Evolutionary conservation across 495 filamentous ascomycete species (phyloP).

Genomic region (Penicillium macrosclerotiorum): DNA sequence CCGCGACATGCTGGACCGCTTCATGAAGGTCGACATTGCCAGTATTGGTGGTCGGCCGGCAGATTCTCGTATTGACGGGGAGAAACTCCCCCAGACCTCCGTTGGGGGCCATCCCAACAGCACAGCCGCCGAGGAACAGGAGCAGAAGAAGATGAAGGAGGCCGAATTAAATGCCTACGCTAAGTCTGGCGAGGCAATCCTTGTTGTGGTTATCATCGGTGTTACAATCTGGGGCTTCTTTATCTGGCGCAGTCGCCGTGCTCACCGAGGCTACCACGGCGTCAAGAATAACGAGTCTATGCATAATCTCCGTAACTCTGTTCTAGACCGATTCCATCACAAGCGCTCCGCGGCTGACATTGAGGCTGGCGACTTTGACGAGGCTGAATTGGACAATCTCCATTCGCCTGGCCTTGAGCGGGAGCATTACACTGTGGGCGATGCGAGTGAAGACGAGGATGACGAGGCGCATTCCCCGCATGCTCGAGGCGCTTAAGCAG

Average conservation of each 20-base stretch:
- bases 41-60: slow-evolving; percentile 83
- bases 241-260: slow-evolving; percentile 73
- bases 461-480: slow-evolving; percentile 7
- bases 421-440: slow-evolving; percentile 44
- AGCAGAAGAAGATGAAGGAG: slow-evolving; percentile 73
- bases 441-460: slow-evolving; percentile 44
- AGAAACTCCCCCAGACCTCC: slow-evolving; percentile 76
- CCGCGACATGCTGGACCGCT: slow-evolving; percentile 95
- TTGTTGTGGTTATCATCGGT: slow-evolving; percentile 79
- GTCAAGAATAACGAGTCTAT: slow-evolving; percentile 34
- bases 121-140: slow-evolving; percentile 66
- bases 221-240: slow-evolving; percentile 80
- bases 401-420: slow-evolving; percentile 44
- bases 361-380: slow-evolving; percentile 87
- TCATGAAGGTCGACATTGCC: slow-evolving; percentile 90
- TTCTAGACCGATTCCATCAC: slow-evolving; percentile 41
- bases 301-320: slow-evolving; percentile 25
- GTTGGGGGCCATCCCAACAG: slow-evolving; percentile 87
- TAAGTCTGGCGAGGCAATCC: slow-evolving; percentile 84
- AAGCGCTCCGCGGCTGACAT: slow-evolving; percentile 58
- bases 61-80: slow-evolving; percentile 85
- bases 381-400: slow-evolving; percentile 78
- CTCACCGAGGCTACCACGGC: slow-evolving; percentile 46
- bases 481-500: slow-evolving; percentile 1
- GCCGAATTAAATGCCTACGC: slow-evolving; percentile 92